These are phyloP conservation scores for Mortierella antarctica DNA, from an alignment of 192 early-diverging fungal genomes.

Conservation along the genomic window DNA sequence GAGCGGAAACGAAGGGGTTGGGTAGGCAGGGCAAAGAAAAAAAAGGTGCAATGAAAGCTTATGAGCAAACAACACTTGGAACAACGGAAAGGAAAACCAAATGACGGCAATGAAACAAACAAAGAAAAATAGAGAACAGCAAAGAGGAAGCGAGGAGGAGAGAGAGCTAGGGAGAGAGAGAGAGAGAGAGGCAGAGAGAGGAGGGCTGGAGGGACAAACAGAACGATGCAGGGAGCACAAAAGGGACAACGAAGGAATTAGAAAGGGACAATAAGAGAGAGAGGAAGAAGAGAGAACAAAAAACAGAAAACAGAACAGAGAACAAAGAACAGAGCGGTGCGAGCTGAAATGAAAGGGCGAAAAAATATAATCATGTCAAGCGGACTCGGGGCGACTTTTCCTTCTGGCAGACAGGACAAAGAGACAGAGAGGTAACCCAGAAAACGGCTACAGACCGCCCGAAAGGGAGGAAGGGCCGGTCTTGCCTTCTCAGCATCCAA, in stretches of 20 bases:
- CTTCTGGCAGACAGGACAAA: no score
- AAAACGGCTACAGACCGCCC: no score
- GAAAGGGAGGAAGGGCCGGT: no score
- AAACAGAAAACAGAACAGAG: conserved; percentile 1
- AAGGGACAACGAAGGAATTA: not conserved
- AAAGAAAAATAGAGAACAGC: not conserved
- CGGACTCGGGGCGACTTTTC: not conserved
- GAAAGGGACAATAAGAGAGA: not conserved
- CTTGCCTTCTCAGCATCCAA: no score
- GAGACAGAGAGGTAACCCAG: no score
- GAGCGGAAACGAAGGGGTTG: not conserved
- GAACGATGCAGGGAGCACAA: conserved; percentile 1
- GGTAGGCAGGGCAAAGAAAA: not conserved
- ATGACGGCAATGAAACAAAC: not conserved
- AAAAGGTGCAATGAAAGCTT: not conserved
- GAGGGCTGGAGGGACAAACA: not conserved
- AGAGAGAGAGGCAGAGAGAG: not conserved
- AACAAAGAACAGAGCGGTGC: not conserved
- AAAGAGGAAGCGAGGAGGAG: conserved; percentile 3
- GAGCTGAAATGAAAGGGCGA: not conserved
- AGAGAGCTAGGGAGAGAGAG: not conserved
- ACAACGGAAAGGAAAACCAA: not conserved
- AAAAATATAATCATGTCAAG: not conserved
- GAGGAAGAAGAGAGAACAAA: not conserved
- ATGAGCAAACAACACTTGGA: not conserved